Conservation (phyloP, 1,139 yeast species). For the Torulaspora pretoriensis region DNA sequence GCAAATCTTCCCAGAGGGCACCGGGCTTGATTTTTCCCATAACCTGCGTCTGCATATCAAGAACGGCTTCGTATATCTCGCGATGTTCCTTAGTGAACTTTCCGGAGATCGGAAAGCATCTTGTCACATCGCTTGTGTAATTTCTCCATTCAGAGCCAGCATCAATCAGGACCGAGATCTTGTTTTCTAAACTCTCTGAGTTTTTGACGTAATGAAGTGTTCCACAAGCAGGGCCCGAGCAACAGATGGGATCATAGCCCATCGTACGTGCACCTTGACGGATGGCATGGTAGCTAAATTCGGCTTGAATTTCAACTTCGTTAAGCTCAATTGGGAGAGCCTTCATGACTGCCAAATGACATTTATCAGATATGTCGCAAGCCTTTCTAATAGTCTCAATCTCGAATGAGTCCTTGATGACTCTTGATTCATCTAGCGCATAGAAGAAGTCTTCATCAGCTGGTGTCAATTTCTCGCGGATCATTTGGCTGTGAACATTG, state of each 20-base stretch:
- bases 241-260: conserved; percentile 93
- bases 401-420: conserved; percentile 81
- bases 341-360: conserved; percentile 89
- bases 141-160: conserved; percentile 98
- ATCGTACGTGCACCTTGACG: conserved; percentile 89
- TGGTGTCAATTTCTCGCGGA: conserved; percentile 39
- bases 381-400: conserved; percentile 73
- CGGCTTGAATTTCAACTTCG: conserved; percentile 93
- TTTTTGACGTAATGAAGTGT: conserved; percentile 87
- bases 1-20: conserved; percentile 79
- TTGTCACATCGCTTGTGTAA: conserved; percentile 89
- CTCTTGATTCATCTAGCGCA: conserved; percentile 82
- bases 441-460: conserved; percentile 51
- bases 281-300: conserved; percentile 85
- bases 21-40: conserved; percentile 76
- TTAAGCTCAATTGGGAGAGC: conserved; percentile 82
- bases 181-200: conserved; percentile 58
- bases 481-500: conserved; percentile 31
- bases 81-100: conserved; percentile 85
- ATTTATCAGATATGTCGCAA: conserved; percentile 75
- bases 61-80: conserved; percentile 75
- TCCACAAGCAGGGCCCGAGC: conserved; percentile 88
- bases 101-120: conserved; percentile 91
- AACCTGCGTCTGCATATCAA: conserved; percentile 73
- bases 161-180: conserved; percentile 73